phyloP scores from a whole-genome alignment of 1,284 basidiomycete species.

The Peniophora sp. region DNA sequence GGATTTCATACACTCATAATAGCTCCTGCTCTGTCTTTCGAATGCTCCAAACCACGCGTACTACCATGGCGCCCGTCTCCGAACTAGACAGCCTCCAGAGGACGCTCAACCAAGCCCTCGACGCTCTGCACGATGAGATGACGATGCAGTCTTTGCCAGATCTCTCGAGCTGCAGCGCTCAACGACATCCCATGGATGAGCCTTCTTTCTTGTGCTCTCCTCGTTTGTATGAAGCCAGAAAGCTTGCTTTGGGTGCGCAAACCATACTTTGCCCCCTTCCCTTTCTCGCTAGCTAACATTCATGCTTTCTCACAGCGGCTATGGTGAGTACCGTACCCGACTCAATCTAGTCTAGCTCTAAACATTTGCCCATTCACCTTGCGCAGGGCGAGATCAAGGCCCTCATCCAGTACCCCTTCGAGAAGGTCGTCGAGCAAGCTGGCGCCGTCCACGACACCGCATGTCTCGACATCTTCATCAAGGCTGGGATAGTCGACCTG shows the following conservation, averaged over 20 bases:
- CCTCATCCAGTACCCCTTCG: constrained; percentile 16
- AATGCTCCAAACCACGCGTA: too few species aligned
- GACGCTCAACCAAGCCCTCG: constrained; percentile 15
- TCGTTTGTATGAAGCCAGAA: constrained; percentile 14
- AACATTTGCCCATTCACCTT: too few species aligned
- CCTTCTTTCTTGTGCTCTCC: constrained; percentile 9
- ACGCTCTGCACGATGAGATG: constrained; percentile 15
- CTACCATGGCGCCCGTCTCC: not conserved
- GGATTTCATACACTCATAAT: too few species aligned
- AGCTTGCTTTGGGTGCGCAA: constrained; percentile 15
- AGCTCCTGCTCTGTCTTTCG: too few species aligned
- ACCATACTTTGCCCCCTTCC: not conserved
- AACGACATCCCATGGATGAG: constrained; percentile 18
- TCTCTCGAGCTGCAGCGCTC: constrained; percentile 10
- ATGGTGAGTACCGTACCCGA: not conserved
- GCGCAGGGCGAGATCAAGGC: constrained; percentile 13
- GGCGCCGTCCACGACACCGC: constrained; percentile 17
- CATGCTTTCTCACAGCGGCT: not conserved
- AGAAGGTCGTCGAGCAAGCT: constrained; percentile 15
- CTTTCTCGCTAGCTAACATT: not conserved
- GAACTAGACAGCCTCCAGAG: constrained; percentile 13
- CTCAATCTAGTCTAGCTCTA: not conserved
- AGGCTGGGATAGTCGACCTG: constrained; percentile 14
- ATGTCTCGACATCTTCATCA: constrained; percentile 16
- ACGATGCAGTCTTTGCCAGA: constrained; percentile 9